Base-by-base conservation (phyloP, 805 yeast species). In the Ogataea zsoltii region DNA sequence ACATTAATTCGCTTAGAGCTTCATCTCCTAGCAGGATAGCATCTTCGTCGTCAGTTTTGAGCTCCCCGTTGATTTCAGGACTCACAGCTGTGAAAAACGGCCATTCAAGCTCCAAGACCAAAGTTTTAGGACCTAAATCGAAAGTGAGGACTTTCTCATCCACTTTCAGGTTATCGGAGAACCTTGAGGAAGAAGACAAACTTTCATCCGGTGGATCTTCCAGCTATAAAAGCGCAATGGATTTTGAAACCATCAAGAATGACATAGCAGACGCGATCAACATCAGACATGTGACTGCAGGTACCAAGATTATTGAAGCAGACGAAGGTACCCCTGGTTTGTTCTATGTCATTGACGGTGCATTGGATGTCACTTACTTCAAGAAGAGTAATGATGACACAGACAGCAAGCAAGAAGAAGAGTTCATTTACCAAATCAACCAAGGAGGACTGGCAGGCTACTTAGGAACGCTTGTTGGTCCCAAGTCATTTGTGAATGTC, bases 371-470 rank as follows among this genome's bases (percentile, higher is more conserved):
- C 0, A 68, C 72, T 6, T 75, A 75, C 53, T 60, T 62, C n/a
- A 75, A 72, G 37, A 56, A 41, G 43, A 49, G 53, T 17, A 53
- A 56, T 23, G 58, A 50, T 35, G 58, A 51, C 15, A 19, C 40
- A 10, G 33, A 45, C 6, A 41, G 40, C 12, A 28, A 45, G 30
- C 36, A 38, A 18, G 56, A 54, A 25, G 74, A 71, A 31, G 74
- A 71, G 31, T 63, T 65, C 23, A 54, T 88, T 1, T 83, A 82
- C 54, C 75, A 81, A 0, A 82, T 89, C 1, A 67, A 74, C 13
- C 72, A 83, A 2, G 97, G 97, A 6, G 94, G 94, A 3, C 63
- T 92, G 13, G 95, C 92, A 0, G 98, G 98, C 0, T 92, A 88
- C 59, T 63, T 92, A 38, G 88, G 96, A 3, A 77, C 95, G 0